phyloP scores from a whole-genome alignment of 2,329 filamentous ascomycete species.

The Pyricularia sp. region DNA sequence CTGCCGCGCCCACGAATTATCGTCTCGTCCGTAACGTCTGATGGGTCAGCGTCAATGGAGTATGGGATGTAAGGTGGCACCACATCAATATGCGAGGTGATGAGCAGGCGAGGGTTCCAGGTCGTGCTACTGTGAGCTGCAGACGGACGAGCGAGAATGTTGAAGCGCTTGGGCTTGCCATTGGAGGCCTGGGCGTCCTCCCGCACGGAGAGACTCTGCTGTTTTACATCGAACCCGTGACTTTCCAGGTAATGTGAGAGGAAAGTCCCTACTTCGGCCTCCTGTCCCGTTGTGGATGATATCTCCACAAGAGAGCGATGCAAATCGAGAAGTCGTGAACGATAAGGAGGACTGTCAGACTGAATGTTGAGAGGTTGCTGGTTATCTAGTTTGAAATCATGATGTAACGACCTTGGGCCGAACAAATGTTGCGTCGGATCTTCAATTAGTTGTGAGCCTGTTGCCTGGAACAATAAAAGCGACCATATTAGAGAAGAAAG shows the following conservation, averaged over 20 bases:
- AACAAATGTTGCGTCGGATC: neutral
- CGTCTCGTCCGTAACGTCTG: slow-evolving; percentile 26
- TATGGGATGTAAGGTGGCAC: slow-evolving; percentile 65
- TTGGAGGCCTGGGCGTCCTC: neutral
- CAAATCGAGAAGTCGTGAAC: slow-evolving; percentile 48
- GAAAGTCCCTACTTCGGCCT: slow-evolving; percentile 45
- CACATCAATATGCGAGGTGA: slow-evolving; percentile 73
- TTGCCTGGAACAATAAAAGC: too few relatives aligned
- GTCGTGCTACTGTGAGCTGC: too few relatives aligned
- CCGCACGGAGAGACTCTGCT: neutral
- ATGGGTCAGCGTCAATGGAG: slow-evolving; percentile 33
- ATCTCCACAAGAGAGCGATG: slow-evolving; percentile 65
- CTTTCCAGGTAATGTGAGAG: slow-evolving; percentile 3
- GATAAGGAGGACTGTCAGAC: slow-evolving; percentile 21
- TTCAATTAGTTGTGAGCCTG: neutral
- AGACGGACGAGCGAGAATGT: slow-evolving; percentile 48
- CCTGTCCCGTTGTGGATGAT: slow-evolving; percentile 57
- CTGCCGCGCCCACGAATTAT: slow-evolving; percentile 59
- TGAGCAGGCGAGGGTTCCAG: slow-evolving; percentile 41
- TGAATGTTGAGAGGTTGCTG: neutral
- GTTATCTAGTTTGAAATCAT: neutral
- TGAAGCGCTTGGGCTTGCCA: slow-evolving; percentile 44
- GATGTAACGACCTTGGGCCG: neutral
- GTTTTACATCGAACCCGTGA: neutral
- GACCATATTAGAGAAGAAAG: too few relatives aligned